Conservation (phyloP, 768 basidiomycete genomes). For the Mycena kentingensis region DNA sequence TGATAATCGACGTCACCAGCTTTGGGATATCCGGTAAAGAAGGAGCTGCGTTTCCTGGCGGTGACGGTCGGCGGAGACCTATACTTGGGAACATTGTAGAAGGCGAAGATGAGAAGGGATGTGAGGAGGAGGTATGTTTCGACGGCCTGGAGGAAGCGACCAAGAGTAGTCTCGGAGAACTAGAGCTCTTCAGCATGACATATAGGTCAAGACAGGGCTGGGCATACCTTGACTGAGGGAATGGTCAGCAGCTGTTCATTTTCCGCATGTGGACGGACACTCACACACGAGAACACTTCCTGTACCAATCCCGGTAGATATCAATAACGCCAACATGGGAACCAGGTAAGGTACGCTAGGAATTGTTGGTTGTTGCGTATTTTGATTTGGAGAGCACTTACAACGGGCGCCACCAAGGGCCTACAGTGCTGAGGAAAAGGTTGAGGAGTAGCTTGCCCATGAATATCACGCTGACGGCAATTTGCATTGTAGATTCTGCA, state of each 20-base stretch:
- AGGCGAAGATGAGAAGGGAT: constrained; percentile 53
- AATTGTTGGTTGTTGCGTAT: background rate
- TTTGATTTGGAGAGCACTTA: background rate
- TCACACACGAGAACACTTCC: constrained; percentile 60
- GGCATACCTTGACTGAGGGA: constrained; percentile 16
- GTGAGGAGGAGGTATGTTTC: constrained; percentile 65
- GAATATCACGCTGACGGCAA: constrained; percentile 58
- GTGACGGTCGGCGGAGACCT: constrained; percentile 2
- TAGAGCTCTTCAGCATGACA: constrained; percentile 43
- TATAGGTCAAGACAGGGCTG: constrained; percentile 1
- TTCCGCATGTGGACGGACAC: constrained; percentile 32
- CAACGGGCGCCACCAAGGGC: constrained; percentile 45
- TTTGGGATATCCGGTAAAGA: constrained; percentile 22
- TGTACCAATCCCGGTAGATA: constrained; percentile 55
- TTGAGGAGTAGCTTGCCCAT: constrained; percentile 66
- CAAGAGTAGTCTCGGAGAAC: constrained; percentile 69
- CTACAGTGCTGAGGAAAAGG: constrained; percentile 45
- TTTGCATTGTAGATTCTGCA: constrained; percentile 57
- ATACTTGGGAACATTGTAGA: constrained; percentile 28
- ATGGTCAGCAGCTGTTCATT: constrained; percentile 4
- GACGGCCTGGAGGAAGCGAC: constrained; percentile 65
- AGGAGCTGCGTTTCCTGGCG: constrained; percentile 15
- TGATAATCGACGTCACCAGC: background rate
- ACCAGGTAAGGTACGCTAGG: constrained; percentile 41
- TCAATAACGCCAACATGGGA: constrained; percentile 52